Percentiles rank a stretch among this genome's conserved stretches.
These are phyloP conservation scores for Cucurbita moschata DNA, from an alignment of 306 rosid species.

Conservation along the genomic window DNA sequence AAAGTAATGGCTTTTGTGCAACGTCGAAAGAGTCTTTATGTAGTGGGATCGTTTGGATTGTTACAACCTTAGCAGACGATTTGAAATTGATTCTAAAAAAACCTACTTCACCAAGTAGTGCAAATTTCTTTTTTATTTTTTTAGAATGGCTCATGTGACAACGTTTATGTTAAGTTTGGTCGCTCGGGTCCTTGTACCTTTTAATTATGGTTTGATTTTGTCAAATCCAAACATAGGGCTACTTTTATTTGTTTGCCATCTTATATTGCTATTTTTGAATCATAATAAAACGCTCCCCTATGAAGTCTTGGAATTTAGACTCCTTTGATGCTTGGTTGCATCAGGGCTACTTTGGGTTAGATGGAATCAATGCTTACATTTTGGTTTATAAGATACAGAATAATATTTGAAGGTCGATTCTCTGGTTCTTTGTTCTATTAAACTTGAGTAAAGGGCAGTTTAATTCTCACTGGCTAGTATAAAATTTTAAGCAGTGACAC, in stretches of 20 bases:
- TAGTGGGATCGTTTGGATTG: no score
- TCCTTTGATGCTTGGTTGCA: background rate
- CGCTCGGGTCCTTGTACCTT: background rate
- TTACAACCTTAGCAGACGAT: no score
- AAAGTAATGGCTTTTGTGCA: no score
- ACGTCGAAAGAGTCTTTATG: no score
- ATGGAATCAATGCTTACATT: background rate
- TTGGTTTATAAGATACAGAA: background rate
- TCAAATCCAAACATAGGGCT: background rate
- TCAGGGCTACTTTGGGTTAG: background rate
- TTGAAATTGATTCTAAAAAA: no score
- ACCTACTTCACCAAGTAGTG: background rate
- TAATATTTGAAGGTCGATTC: background rate
- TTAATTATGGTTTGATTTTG: background rate
- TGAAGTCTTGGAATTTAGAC: background rate
- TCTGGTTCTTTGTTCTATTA: background rate
- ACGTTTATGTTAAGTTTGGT: background rate
- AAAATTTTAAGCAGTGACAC: conserved; percentile 6
- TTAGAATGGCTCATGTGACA: background rate
- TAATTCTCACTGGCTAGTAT: background rate
- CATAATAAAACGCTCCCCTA: background rate
- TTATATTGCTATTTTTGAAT: background rate
- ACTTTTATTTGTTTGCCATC: background rate
- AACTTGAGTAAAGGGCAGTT: background rate
- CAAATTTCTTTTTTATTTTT: background rate